Evolutionary conservation across 2,329 filamentous ascomycete genomes (phyloP).

Genomic region (Rhexocercosporidium sp.): DNA sequence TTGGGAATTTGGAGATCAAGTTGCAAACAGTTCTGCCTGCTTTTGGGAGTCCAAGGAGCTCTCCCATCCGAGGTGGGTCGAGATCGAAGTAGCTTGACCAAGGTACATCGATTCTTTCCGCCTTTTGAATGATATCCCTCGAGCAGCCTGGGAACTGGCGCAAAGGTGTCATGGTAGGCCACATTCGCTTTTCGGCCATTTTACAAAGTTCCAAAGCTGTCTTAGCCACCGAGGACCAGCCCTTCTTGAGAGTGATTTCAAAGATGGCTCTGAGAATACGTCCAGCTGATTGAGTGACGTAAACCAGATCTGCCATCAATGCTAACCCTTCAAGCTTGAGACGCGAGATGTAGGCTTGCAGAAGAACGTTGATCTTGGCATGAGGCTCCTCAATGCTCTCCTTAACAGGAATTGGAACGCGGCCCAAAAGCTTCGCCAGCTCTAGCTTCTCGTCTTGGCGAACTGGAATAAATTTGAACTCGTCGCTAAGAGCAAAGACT

Average conservation of each 20-base stretch:
- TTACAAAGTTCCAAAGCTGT: conserved; percentile 94
- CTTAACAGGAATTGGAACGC: conserved; percentile 95
- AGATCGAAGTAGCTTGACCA: conserved; percentile 96
- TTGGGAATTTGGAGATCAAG: conserved; percentile 89
- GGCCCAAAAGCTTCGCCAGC: conserved; percentile 84
- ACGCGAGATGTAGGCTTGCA: conserved; percentile 95
- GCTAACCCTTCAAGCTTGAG: conserved; percentile 93
- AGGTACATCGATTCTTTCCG: conserved; percentile 91
- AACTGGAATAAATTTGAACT: conserved; percentile 99
- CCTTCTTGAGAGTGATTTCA: conserved; percentile 96
- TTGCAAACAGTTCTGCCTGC: conserved; percentile 85
- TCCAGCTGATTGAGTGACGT: conserved; percentile 96
- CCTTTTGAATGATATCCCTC: conserved; percentile 85
- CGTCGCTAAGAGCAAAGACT: conserved; percentile 92
- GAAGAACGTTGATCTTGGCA: conserved; percentile 95
- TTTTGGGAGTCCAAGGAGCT: conserved; percentile 88
- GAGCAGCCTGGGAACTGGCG: conserved; percentile 87
- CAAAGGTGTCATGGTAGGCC: conserved; percentile 97
- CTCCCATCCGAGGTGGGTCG: conserved; percentile 94
- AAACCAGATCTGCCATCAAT: conserved; percentile 97
- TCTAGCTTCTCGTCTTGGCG: conserved; percentile 98
- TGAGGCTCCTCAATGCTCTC: conserved; percentile 97
- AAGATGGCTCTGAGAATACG: conserved; percentile 95
- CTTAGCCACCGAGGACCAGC: conserved; percentile 92
- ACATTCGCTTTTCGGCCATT: conserved; percentile 99